Base-by-base conservation (phyloP, 306 rosid species). In the Canavalia ensiformis region DNA sequence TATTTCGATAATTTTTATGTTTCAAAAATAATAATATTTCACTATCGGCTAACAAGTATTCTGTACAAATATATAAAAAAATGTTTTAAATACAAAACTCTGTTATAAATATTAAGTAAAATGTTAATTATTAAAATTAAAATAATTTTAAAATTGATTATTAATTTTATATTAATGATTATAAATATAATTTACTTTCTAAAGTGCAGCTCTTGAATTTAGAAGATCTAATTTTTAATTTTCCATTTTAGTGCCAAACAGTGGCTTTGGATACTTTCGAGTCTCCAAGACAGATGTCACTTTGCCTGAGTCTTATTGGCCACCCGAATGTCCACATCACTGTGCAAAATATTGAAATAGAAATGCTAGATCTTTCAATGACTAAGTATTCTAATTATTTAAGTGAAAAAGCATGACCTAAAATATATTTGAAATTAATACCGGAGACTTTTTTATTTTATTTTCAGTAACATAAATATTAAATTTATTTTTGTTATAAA, bases 261-360 rank as follows among this genome's bases (percentile, higher is more conserved):
- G 56, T 47, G 77, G 42, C 90, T 78, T 90, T 62, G 90, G 89
- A 87, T 85, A 42, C 88, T 76, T 63, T 78, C 9, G 11, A 18
- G 54, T 18, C 69, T 81, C 28, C 72, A 5, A 41, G 34, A 66
- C 60, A 64, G 84, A 67, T 28, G 45, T 77, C 87, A 87, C 85
- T 83, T 52, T 39, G 55, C 47, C 30, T 45, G 80, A 57, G 2
- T 73, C 11, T 69, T 10, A 77, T 45, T 80, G 88, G 88, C 82
- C 29, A 74, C 1, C 69, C 37, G 39, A 30, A 79, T 35, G 55
- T 52, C 46, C 75, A 67, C n/a, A 35, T 71, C 78, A 70, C 37
- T 13, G 6, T 2, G 0, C 52, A 63, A 6, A 76, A 18, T 63
- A 10, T 39, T 55, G 78, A 73, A 73, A 55, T 10, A 55, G 47